Percentiles rank a stretch among this genome's conserved stretches.
Conservation (phyloP, 2,329 filamentous ascomycete species). For the Paracoccidioides brasiliensis region DNA sequence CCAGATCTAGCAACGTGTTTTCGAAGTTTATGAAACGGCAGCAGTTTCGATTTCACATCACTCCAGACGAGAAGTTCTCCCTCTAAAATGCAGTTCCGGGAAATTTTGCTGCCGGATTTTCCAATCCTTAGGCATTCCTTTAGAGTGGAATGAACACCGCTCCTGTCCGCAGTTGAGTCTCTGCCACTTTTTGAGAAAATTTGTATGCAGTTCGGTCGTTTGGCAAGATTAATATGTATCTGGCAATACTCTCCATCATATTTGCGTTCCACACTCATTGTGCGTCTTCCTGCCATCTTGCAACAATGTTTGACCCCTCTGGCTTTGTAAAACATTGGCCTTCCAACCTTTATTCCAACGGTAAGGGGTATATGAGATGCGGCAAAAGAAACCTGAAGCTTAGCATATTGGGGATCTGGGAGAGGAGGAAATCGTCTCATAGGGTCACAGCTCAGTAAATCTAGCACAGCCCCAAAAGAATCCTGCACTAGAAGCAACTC, state of each 20-base stretch:
- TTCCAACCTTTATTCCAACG: constrained; percentile 51
- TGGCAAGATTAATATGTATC: constrained; percentile 61
- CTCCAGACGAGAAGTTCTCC: constrained; percentile 73
- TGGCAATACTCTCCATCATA: constrained; percentile 87
- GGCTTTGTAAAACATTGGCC: constrained; percentile 52
- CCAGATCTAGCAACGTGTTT: constrained; percentile 68
- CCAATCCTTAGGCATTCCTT: constrained; percentile 52
- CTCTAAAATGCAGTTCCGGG: constrained; percentile 60
- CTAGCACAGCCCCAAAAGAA: constrained; percentile 49
- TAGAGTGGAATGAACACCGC: constrained; percentile 50
- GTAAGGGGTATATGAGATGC: constrained; percentile 38
- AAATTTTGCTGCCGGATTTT: constrained; percentile 44
- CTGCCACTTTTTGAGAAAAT: constrained; percentile 92
- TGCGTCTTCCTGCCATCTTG: constrained; percentile 45
- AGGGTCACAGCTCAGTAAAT: constrained; percentile 34
- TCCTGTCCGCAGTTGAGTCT: constrained; percentile 64
- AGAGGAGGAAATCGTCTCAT: constrained; percentile 25
- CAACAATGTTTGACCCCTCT: constrained; percentile 63
- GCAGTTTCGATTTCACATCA: constrained; percentile 49
- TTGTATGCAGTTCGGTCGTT: constrained; percentile 45
- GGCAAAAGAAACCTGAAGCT: constrained; percentile 21
- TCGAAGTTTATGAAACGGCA: constrained; percentile 70
- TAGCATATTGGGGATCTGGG: constrained; percentile 21
- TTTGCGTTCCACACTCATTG: constrained; percentile 66
- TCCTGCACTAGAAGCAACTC: constrained; percentile 57